These are phyloP conservation scores for Galium porrigens DNA, from an alignment of 305 asterid species.

Conservation along the genomic window DNA sequence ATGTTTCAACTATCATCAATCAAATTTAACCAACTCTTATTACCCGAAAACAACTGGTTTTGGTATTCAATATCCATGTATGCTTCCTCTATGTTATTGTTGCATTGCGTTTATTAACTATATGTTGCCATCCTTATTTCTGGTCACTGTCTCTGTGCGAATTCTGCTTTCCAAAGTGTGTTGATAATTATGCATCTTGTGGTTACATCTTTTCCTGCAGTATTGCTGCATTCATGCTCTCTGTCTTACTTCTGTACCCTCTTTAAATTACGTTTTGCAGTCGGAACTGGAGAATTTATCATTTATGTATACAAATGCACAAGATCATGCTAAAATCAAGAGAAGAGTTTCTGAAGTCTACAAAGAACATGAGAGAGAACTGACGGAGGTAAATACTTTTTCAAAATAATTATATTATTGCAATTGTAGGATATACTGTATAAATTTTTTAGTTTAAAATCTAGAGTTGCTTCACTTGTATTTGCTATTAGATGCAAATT, in stretches of 20 bases:
- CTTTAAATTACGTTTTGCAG: constrained; percentile 30
- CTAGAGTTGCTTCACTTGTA: neutral
- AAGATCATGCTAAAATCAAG: constrained; percentile 55
- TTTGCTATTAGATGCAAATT: neutral
- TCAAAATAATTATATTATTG: neutral
- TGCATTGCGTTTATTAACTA: neutral
- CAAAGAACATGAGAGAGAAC: constrained; percentile 73
- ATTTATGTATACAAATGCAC: constrained; percentile 79
- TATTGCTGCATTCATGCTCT: neutral
- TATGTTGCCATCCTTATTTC: neutral
- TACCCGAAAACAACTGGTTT: neutral
- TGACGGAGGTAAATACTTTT: constrained; percentile 45
- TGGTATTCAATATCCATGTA: neutral
- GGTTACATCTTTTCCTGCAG: neutral
- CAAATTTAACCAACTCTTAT: neutral
- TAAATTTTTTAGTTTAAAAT: neutral
- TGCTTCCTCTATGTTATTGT: neutral
- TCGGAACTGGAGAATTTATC: constrained; percentile 82
- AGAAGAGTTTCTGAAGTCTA: constrained; percentile 64
- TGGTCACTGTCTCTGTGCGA: neutral
- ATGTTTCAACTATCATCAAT: neutral
- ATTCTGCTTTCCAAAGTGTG: neutral
- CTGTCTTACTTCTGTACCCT: neutral
- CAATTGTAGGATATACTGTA: neutral
- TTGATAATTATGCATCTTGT: neutral